phyloP scores from a whole-genome alignment of 83 land plant genomes.

The Picea engelmannii region DNA sequence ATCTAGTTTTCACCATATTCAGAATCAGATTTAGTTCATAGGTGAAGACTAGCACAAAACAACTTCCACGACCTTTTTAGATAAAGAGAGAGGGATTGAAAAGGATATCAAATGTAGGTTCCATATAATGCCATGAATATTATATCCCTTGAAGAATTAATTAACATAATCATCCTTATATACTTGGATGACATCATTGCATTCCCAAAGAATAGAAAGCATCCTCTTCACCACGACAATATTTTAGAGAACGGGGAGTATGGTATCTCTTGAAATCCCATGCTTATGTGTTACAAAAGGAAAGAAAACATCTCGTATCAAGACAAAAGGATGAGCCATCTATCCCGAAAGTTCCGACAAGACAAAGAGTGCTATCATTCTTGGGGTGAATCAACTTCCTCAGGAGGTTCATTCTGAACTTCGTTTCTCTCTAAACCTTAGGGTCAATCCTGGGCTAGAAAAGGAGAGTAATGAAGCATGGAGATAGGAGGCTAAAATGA shows the following conservation, averaged over 20 bases:
- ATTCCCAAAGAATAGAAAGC: not conserved
- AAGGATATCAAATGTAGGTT: not conserved
- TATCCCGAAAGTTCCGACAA: not conserved
- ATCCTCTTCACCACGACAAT: not conserved
- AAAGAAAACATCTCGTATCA: not conserved
- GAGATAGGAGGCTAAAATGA: too few relatives aligned
- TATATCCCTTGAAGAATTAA: not conserved
- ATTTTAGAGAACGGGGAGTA: not conserved
- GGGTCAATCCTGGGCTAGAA: too few relatives aligned
- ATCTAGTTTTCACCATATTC: not conserved
- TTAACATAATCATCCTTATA: slow-evolving; percentile 1
- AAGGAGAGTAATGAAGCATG: too few relatives aligned
- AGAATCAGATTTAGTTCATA: not conserved
- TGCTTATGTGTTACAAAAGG: not conserved
- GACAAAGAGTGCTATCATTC: not conserved
- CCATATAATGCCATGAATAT: not conserved
- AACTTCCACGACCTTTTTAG: not conserved
- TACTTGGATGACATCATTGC: not conserved
- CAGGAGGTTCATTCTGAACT: not conserved
- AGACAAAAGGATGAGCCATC: not conserved
- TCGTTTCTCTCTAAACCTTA: too few relatives aligned
- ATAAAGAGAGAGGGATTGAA: not conserved
- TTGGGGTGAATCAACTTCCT: not conserved
- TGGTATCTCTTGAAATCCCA: not conserved
- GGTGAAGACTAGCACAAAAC: not conserved